Conservation (phyloP, 169 alveolate genomes). For the Plasmodium malariae region DNA sequence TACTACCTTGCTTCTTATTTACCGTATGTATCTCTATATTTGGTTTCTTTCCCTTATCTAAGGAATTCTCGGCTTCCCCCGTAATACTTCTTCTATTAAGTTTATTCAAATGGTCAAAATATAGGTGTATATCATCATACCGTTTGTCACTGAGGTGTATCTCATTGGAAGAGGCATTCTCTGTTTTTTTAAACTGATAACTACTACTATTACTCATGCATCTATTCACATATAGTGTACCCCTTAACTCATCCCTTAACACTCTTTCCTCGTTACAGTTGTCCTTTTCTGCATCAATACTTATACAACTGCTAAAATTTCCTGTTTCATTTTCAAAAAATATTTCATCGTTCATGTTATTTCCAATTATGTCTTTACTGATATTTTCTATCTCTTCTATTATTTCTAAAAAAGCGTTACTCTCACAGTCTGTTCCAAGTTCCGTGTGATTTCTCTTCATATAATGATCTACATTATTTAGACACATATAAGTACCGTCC, state of each 20-base stretch:
- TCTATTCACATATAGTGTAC: too few relatives aligned
- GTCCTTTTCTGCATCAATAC: too few relatives aligned
- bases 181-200: too few relatives aligned
- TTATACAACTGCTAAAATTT: background rate
- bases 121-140: background rate
- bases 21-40: too few relatives aligned
- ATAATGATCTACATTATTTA: too few relatives aligned
- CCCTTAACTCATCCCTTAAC: too few relatives aligned
- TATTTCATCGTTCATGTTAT: slow-evolving; percentile 16
- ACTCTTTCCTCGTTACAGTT: too few relatives aligned
- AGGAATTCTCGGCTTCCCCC: background rate
- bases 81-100: background rate
- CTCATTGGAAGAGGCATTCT: too few relatives aligned
- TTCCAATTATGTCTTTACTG: slow-evolving; percentile 47
- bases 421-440: slow-evolving; percentile 1
- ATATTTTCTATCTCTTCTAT: slow-evolving; percentile 55
- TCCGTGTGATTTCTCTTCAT: background rate
- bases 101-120: slow-evolving; percentile 16
- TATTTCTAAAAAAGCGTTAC: slow-evolving; percentile 30
- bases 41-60: background rate
- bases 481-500: too few relatives aligned
- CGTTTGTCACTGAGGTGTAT: too few relatives aligned
- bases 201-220: too few relatives aligned
- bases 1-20: too few relatives aligned
- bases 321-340: background rate